These are phyloP conservation scores for Ustilago loliicola DNA, from an alignment of 1,284 basidiomycete species.

Conservation along the genomic window DNA sequence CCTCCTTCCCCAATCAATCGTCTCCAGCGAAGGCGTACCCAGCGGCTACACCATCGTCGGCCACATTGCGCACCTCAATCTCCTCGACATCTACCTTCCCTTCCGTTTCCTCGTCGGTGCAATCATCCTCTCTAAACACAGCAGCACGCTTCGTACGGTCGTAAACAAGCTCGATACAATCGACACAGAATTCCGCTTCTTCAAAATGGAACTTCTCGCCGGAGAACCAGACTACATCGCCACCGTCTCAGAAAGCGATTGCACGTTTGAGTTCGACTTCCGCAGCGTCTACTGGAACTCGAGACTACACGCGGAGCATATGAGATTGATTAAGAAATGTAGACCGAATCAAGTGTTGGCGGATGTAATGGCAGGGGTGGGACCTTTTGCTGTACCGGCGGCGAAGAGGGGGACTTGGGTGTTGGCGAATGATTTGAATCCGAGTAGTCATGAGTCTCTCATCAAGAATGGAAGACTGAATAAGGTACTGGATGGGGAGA, in stretches of 20 bases:
- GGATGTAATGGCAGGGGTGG: slow-evolving; percentile 97
- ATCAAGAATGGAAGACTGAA: slow-evolving; percentile 52
- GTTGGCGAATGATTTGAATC: slow-evolving; percentile 94
- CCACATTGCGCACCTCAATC: slow-evolving; percentile 91
- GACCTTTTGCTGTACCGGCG: slow-evolving; percentile 94
- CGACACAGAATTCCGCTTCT: slow-evolving; percentile 88
- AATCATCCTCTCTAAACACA: slow-evolving; percentile 76
- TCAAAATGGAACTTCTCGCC: slow-evolving; percentile 96
- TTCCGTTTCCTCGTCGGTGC: slow-evolving; percentile 92
- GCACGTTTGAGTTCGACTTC: slow-evolving; percentile 93
- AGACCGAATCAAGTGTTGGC: slow-evolving; percentile 78
- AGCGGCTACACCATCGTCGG: slow-evolving; percentile 89
- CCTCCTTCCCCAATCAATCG: slow-evolving; percentile 34
- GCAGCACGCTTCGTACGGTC: slow-evolving; percentile 82
- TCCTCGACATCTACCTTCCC: slow-evolving; percentile 89
- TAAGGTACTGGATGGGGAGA: slow-evolving; percentile 41
- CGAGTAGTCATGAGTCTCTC: slow-evolving; percentile 84
- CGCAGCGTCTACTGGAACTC: slow-evolving; percentile 98
- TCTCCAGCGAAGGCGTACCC: slow-evolving; percentile 78
- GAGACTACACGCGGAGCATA: slow-evolving; percentile 90
- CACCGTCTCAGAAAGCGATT: slow-evolving; percentile 74
- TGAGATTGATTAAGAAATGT: slow-evolving; percentile 82
- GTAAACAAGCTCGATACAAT: slow-evolving; percentile 96
- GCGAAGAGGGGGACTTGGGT: slow-evolving; percentile 84
- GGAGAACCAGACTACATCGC: slow-evolving; percentile 88